Conservation (phyloP, 148 eudicot species). For the Rhododendron griersonianum region DNA sequence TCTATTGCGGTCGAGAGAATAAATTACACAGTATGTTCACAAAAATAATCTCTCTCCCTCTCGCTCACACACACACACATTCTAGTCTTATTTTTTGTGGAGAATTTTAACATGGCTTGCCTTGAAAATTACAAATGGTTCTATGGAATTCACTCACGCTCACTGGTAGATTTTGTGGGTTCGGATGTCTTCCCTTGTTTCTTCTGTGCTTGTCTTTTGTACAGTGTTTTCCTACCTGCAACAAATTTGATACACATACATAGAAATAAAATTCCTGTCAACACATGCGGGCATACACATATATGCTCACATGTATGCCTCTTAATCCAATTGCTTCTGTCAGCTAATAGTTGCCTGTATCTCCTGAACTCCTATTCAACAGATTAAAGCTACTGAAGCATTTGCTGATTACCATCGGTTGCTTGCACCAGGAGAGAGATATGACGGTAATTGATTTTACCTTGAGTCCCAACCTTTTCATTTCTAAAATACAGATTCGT, state of each 20-base stretch:
- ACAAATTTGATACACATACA: background rate
- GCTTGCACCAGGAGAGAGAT: slow-evolving; percentile 63
- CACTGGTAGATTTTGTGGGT: background rate
- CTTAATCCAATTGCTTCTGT: background rate
- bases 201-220: background rate
- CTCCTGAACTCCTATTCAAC: slow-evolving; percentile 14
- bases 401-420: slow-evolving; percentile 90
- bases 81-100: background rate
- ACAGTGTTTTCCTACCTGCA: background rate
- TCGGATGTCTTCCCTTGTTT: background rate
- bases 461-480: background rate
- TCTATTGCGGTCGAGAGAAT: slow-evolving; percentile 60
- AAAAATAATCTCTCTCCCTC: background rate
- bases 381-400: slow-evolving; percentile 63
- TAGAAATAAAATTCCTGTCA: background rate
- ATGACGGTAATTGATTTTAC: slow-evolving; percentile 56
- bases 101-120: background rate
- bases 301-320: background rate
- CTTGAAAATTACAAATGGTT: background rate
- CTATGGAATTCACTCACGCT: background rate
- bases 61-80: background rate
- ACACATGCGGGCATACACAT: background rate
- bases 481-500: background rate
- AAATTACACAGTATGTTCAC: slow-evolving; percentile 58
- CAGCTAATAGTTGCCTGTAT: background rate